Evolutionary conservation across 2,329 filamentous ascomycete genomes (phyloP).

Genomic region (Scytalidium sp.): DNA sequence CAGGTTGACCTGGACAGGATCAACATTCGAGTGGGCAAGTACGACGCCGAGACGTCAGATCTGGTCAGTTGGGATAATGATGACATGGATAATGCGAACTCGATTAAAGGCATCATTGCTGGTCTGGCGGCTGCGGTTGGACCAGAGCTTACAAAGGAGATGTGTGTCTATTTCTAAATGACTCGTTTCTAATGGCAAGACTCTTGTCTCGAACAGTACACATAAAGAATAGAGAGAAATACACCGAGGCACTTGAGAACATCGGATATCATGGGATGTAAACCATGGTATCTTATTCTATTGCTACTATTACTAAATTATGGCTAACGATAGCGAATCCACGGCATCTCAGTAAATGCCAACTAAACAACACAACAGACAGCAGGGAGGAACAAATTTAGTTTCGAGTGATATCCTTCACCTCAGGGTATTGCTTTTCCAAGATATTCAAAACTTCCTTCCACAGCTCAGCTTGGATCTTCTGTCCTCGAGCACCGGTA

Average conservation of each 20-base stretch:
- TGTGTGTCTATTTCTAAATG: slow-evolving; percentile 55
- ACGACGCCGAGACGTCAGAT: slow-evolving; percentile 44
- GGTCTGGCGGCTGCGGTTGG: slow-evolving; percentile 68
- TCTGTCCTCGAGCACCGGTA: slow-evolving; percentile 16
- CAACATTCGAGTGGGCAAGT: slow-evolving; percentile 38
- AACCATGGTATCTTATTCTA: too few relatives aligned
- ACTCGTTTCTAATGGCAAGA: too few relatives aligned
- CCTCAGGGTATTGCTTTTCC: slow-evolving; percentile 14
- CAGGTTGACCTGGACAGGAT: slow-evolving; percentile 57
- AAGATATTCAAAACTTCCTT: slow-evolving; percentile 21
- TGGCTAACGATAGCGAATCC: too few relatives aligned
- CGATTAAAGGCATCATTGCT: slow-evolving; percentile 60
- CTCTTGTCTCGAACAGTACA: too few relatives aligned
- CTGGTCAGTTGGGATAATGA: slow-evolving; percentile 58
- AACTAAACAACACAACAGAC: background rate
- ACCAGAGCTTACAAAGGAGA: slow-evolving; percentile 49
- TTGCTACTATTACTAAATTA: too few relatives aligned
- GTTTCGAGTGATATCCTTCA: slow-evolving; percentile 13
- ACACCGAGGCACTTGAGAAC: too few relatives aligned
- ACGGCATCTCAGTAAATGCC: too few relatives aligned
- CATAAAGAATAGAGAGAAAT: too few relatives aligned
- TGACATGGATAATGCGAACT: slow-evolving; percentile 43
- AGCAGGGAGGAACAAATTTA: background rate
- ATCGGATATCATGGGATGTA: too few relatives aligned
- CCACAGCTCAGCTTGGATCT: slow-evolving; percentile 22